Evolutionary conservation across 2,329 filamentous ascomycete genomes (phyloP), one percentile per base, ranked within the genome.

Genomic region (Lasiodiplodia sp.): DNA sequence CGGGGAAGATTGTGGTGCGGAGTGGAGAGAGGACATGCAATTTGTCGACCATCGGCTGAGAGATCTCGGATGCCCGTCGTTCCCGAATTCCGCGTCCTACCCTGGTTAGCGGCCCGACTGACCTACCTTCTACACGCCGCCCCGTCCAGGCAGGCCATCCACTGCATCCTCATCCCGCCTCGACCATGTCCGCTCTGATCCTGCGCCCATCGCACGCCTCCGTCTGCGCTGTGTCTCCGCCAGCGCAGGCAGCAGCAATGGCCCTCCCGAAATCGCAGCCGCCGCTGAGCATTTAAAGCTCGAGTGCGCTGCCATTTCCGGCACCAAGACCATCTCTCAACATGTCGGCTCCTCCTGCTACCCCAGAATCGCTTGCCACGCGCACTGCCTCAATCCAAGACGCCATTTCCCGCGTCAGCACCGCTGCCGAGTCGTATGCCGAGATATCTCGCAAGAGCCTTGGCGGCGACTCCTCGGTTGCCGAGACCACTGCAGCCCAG

Each of bases 361-460:
- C 67, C 23, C 23, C 28, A 12, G 62, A 69, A 23, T 52, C 67
- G 25, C 23, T 69, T 58, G 62, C 60, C 37, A 5, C 8, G 49
- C 57, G 63, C 40, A 58, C 62, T 57, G 67, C 67, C 38, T 53
- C 67, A 7, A 58, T 69, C 51, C 62, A 66, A 66, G 60, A 34
- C 12, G 49, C 47, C 40, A 53, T 69, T 10, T 38, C 62, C 28
- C 56, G 55, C 21, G 28, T 69, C 38, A 52, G 16, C 52, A 8
- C 52, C 49, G 47, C 52, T 16, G 52, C 62, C 51, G 62, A 69
- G 34, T 57, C 31, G 16, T 58, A 58, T 25, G 51, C 49, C 31
- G 28, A 66, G 21, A 57, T 58, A 5, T 66, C 62, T 21, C 49
- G 21, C 18, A 44, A 66, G 38, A 49, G 57, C 21, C 18, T 49